phyloP scores from a whole-genome alignment of 257 asterid genomes.

The Solanum pinnatisectum region DNA sequence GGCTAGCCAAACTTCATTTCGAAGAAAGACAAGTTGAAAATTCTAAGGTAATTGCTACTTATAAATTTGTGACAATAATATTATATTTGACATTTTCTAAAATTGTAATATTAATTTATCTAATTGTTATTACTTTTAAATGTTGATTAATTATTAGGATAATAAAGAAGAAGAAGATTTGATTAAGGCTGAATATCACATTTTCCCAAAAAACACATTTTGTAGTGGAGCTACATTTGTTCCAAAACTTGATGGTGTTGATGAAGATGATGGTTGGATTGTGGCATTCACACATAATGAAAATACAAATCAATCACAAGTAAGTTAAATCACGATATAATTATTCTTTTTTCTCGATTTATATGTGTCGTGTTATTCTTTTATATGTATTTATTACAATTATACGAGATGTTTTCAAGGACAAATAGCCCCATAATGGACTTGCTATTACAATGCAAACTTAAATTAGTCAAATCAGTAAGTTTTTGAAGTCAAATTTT shows the following conservation, averaged over 20 bases:
- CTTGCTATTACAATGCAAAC: too few relatives aligned
- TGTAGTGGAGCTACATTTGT: slow-evolving; percentile 19
- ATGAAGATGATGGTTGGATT: slow-evolving; percentile 34
- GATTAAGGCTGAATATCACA: slow-evolving; percentile 10
- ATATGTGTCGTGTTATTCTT: not conserved
- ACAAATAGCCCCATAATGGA: too few relatives aligned
- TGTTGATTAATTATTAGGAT: not conserved
- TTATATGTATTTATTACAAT: not conserved
- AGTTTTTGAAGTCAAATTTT: too few relatives aligned
- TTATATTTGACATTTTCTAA: not conserved
- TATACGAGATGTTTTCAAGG: not conserved
- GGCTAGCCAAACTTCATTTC: not conserved
- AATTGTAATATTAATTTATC: not conserved
- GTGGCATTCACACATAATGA: slow-evolving; percentile 15
- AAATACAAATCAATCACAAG: slow-evolving; percentile 11
- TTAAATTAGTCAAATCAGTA: too few relatives aligned
- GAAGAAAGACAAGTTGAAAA: not conserved
- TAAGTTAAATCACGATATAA: not conserved
- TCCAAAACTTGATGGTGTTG: not conserved
- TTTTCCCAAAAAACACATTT: slow-evolving; percentile 11
- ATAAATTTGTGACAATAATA: not conserved
- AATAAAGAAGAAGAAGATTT: not conserved
- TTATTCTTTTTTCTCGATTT: not conserved
- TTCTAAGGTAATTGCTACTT: not conserved
- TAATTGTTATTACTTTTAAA: not conserved